These are phyloP conservation scores for Ustilago loliicola DNA, from an alignment of 1,284 basidiomycete species.

Conservation along the genomic window DNA sequence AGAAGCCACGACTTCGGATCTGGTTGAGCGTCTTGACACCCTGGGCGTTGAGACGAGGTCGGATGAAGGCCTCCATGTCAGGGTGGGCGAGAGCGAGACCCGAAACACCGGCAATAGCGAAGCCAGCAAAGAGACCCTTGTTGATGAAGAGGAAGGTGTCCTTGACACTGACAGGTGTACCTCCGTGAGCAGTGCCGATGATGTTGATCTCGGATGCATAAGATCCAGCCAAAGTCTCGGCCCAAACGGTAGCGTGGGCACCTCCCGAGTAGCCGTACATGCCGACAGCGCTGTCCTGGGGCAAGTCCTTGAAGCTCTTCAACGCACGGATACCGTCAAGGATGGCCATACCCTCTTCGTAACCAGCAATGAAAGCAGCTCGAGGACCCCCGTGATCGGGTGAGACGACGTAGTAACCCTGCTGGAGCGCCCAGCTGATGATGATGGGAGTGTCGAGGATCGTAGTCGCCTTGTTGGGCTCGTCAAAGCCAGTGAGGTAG, in stretches of 20 bases:
- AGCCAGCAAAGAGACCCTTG: conserved; percentile 51
- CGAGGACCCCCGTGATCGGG: conserved; percentile 61
- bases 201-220: conserved; percentile 64
- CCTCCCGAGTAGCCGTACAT: conserved; percentile 62
- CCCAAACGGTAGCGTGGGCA: conserved; percentile 59
- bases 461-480: conserved; percentile 32
- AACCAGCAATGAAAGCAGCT: conserved; percentile 56
- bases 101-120: conserved; percentile 55
- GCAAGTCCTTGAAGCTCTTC: conserved; percentile 32
- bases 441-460: conserved; percentile 43
- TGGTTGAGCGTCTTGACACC: conserved; percentile 26
- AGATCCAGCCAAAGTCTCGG: conserved; percentile 25
- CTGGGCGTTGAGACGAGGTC: conserved; percentile 28
- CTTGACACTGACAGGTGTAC: conserved; percentile 55
- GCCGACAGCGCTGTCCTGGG: conserved; percentile 36
- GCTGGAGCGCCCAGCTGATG: conserved; percentile 51
- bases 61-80: conserved; percentile 36
- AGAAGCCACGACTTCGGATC: conserved; percentile 30
- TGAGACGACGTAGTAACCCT: conserved; percentile 64
- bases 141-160: conserved; percentile 51
- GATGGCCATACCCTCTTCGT: conserved; percentile 52
- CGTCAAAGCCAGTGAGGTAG: conserved; percentile 22
- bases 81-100: conserved; percentile 48
- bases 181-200: conserved; percentile 60
- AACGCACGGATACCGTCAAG: conserved; percentile 60